These are phyloP conservation scores for Pestalotiopsis fici DNA, from an alignment of 2,329 filamentous ascomycete species.

Conservation along the genomic window DNA sequence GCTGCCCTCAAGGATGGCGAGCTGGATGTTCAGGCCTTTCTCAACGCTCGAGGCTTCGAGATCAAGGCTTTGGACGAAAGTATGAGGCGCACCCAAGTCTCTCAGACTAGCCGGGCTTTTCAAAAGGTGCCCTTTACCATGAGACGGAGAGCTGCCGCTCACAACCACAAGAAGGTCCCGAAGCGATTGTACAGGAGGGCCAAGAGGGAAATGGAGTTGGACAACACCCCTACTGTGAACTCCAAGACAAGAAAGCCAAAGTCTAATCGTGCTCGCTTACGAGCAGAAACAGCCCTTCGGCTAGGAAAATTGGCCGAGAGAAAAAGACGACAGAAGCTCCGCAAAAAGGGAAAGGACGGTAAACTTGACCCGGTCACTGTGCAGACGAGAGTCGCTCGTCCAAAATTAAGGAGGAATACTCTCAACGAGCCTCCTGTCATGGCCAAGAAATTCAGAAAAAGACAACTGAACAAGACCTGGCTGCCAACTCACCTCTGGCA, in stretches of 20 bases:
- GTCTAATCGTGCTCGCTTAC: slow-evolving; percentile 59
- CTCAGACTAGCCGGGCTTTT: slow-evolving; percentile 72
- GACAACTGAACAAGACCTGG: slow-evolving; percentile 89
- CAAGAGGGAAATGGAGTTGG: slow-evolving; percentile 75
- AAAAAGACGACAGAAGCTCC: slow-evolving; percentile 40
- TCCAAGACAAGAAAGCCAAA: slow-evolving; percentile 62
- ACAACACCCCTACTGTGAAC: slow-evolving; percentile 85
- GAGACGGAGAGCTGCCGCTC: slow-evolving; percentile 86
- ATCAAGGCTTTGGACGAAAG: slow-evolving; percentile 82
- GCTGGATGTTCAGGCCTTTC: slow-evolving; percentile 81
- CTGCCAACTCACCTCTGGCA: slow-evolving; percentile 94
- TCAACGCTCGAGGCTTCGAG: slow-evolving; percentile 85
- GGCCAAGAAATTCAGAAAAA: slow-evolving; percentile 72
- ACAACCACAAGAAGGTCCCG: slow-evolving; percentile 90
- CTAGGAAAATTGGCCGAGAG: slow-evolving; percentile 64
- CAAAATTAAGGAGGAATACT: slow-evolving; percentile 70
- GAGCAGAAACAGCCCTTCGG: slow-evolving; percentile 75
- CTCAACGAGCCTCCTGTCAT: slow-evolving; percentile 64
- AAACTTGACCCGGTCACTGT: slow-evolving; percentile 34
- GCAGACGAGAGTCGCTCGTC: slow-evolving; percentile 45
- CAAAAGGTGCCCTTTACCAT: slow-evolving; percentile 86
- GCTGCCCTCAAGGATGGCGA: slow-evolving; percentile 69
- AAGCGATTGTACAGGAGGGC: slow-evolving; percentile 73
- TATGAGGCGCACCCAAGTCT: slow-evolving; percentile 71
- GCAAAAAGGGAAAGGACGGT: slow-evolving; percentile 32